phyloP scores from a whole-genome alignment of 2,329 filamentous ascomycete genomes.

The Eurotiales sp. region DNA sequence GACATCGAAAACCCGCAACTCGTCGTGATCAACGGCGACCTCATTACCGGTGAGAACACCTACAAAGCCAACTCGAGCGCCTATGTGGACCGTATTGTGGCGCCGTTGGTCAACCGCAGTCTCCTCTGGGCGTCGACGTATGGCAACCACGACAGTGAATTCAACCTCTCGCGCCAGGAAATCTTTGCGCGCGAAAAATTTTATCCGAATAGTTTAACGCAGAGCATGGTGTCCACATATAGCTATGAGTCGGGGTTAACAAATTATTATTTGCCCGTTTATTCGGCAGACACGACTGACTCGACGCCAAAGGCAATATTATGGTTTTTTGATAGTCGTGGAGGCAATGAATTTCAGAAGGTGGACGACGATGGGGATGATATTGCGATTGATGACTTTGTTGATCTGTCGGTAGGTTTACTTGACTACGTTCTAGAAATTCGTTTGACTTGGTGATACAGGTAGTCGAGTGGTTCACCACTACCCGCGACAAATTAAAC shows the following conservation, averaged over 20 bases:
- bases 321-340: constrained; percentile 70
- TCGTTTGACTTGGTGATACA: constrained; percentile 2
- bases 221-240: constrained; percentile 35
- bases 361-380: neutral
- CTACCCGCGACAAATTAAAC: constrained; percentile 28
- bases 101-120: constrained; percentile 53
- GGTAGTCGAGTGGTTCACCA: constrained; percentile 44
- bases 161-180: constrained; percentile 51
- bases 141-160: constrained; percentile 65
- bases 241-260: constrained; percentile 41
- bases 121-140: constrained; percentile 66
- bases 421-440: no score
- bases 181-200: constrained; percentile 41
- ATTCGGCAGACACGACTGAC: constrained; percentile 39
- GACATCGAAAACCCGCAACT: constrained; percentile 42
- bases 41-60: constrained; percentile 66
- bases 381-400: constrained; percentile 33
- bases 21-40: constrained; percentile 67
- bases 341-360: constrained; percentile 50
- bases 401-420: constrained; percentile 37
- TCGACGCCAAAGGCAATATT: constrained; percentile 48
- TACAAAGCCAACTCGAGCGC: constrained; percentile 52
- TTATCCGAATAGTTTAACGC: constrained; percentile 38
- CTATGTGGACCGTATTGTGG: constrained; percentile 59
- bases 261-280: constrained; percentile 56